Evolutionary conservation across 306 rosid species (phyloP), one percentile per base, ranked within the genome.

Genomic region (Cicer chorassanicum): DNA sequence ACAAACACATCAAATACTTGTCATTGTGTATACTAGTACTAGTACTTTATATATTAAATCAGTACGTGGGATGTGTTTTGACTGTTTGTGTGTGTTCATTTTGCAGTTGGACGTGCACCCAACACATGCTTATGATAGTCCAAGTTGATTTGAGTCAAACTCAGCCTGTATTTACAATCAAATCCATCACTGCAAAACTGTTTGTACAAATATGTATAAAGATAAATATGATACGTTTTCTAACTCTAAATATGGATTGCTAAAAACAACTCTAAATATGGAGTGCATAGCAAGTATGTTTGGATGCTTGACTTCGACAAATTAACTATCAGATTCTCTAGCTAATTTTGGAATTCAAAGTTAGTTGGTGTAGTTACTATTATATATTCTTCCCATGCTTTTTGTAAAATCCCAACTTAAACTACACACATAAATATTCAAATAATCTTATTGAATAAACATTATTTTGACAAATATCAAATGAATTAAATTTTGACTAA

Each of bases 201-300:
- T 18, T 16, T 34, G 5, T 2, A 9, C 45, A n/a, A 29, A 24
- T 24, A 64, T 9, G 34, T 24, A 24, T 24, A 24, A 24, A 24
- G 34, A 24, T 46, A 59, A 60, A 60, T 9, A 44, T 45, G 41
- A 19, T 29, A 4, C 15, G 12, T 48, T 46, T 19, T 46, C 41
- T 46, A 6, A 48, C 64, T 12, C 71, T 18, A 74, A 46, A 59
- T 77, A 46, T 69, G 75, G 81, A 59, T 43, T 70, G 65, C 71
- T 51, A 14, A 49, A 49, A 49, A n/a, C 7, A 41, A 51, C 75
- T 24, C 57, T 59, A 73, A 63, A 63, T 71, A 51, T 71, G 72
- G 82, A 71, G 74, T 79, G 68, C 68, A 16, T 65, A 24, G 8
- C 56, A 76, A 54, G 73, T 65, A 51, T 75, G 4, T 24, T 8